These are phyloP conservation scores for Paecilomyces dactylethromorphus DNA, from an alignment of 2,329 filamentous ascomycete species.

Conservation along the genomic window DNA sequence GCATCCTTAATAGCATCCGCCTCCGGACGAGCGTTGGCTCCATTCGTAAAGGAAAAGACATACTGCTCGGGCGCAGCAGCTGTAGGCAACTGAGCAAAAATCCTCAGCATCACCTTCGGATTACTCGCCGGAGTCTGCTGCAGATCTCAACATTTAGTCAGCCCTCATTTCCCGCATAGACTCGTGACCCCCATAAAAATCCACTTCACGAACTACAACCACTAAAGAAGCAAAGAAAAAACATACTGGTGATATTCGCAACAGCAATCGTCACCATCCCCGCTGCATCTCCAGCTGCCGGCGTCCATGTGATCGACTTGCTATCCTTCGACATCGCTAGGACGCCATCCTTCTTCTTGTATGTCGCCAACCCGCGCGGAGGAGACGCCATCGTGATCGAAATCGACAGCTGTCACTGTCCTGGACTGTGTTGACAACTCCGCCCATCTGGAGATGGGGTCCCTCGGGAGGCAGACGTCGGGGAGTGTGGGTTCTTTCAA, in stretches of 20 bases:
- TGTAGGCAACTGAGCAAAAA: slow-evolving; percentile 64
- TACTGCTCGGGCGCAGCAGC: slow-evolving; percentile 54
- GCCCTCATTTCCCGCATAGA: neutral
- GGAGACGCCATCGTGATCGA: slow-evolving; percentile 27
- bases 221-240: neutral
- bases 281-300: slow-evolving; percentile 55
- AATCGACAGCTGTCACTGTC: slow-evolving; percentile 33
- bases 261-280: slow-evolving; percentile 65
- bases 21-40: slow-evolving; percentile 67
- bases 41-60: slow-evolving; percentile 83
- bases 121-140: slow-evolving; percentile 89
- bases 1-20: slow-evolving; percentile 79
- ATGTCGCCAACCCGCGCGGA: slow-evolving; percentile 61
- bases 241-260: slow-evolving; percentile 70
- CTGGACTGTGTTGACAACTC: slow-evolving; percentile 23
- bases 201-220: neutral
- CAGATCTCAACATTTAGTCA: slow-evolving; percentile 55
- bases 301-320: slow-evolving; percentile 73
- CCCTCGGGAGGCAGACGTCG: neutral
- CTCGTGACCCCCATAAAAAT: neutral
- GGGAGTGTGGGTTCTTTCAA: neutral
- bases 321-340: slow-evolving; percentile 69
- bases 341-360: slow-evolving; percentile 94
- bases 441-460: slow-evolving; percentile 26
- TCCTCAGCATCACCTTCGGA: slow-evolving; percentile 87